A percentile compares a stretch with the other conserved stretches of the same genome.
Conservation (phyloP, 2,329 filamentous ascomycete genomes). For the Botryotinia globosa region DNA sequence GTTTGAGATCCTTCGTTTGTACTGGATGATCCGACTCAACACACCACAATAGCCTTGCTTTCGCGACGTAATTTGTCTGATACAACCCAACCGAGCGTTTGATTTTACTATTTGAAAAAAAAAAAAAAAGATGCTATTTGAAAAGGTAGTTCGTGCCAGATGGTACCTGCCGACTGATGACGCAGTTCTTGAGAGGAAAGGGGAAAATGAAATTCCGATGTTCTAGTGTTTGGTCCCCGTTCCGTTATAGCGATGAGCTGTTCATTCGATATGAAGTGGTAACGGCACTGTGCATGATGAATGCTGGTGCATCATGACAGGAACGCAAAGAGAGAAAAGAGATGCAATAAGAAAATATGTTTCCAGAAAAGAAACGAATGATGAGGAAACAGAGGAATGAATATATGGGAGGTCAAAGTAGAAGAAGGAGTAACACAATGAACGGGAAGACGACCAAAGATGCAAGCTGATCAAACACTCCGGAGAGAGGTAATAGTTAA, state of each 20-base stretch:
- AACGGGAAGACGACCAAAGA: neutral
- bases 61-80: slow-evolving; percentile 14
- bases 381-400: neutral
- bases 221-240: neutral
- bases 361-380: neutral
- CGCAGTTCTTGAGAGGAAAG: neutral
- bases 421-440: neutral
- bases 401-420: neutral
- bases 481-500: neutral
- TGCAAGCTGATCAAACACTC: neutral
- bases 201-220: slow-evolving; percentile 1
- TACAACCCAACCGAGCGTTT: neutral
- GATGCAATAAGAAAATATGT: neutral
- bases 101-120: neutral
- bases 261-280: slow-evolving; percentile 15
- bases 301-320: slow-evolving; percentile 10
- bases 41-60: slow-evolving; percentile 12
- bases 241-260: slow-evolving; percentile 5
- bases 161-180: neutral
- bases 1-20: slow-evolving; percentile 16
- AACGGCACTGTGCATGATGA: neutral
- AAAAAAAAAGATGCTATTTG: neutral
- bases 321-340: neutral
- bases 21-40: neutral
- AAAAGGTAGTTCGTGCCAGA: slow-evolving; percentile 1